Evolutionary conservation across 2,329 filamentous ascomycete genomes (phyloP), one percentile per base, ranked within the genome.

Genomic region (Cladorrhinum sp.): DNA sequence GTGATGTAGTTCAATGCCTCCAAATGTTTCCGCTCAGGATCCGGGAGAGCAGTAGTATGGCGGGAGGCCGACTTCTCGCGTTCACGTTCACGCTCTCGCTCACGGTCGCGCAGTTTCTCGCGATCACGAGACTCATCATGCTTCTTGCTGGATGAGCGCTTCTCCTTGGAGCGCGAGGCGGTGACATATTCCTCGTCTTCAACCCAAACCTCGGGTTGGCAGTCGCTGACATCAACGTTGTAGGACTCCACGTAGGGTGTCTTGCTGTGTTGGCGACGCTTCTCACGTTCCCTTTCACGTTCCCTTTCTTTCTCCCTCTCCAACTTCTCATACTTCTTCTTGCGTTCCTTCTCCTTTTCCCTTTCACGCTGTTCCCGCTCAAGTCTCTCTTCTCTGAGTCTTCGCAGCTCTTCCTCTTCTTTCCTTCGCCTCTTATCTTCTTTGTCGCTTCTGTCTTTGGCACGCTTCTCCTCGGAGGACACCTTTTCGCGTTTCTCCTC

Each of bases 361-460:
- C 71, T 73, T 53, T 79, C 78, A 50, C 65, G 71, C 16, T 66
- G 55, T 18, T 65, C 64, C 13, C 59, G 56, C 25, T 58, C 48
- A n/a, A n/a, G n/a, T 49, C 74, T 71, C 65, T 73, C 72, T 22
- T 79, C 78, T 51, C 74, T 75, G 62, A 45, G 60, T 64, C 68
- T 66, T 59, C 61, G 66, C 22, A 60, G 57, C 13, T 73, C 70
- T 13, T 71, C 70, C 2, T 72, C 69, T 22, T 70, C 69, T 51
- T 72, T 71, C 57, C 66, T 71, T 59, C 67, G 66, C 65, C 68
- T 66, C 63, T 68, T 61, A 63, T 69, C 67, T 50, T 72, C 69
- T 56, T 68, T 69, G 24, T 74, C 68, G 12, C 70, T 70, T 25
- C 75, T 65, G 22, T 78, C 73, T 2, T 75, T 73, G 0, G 75